Base-by-base conservation (phyloP, 2,329 filamentous ascomycete species). In the Xylariales sp. region DNA sequence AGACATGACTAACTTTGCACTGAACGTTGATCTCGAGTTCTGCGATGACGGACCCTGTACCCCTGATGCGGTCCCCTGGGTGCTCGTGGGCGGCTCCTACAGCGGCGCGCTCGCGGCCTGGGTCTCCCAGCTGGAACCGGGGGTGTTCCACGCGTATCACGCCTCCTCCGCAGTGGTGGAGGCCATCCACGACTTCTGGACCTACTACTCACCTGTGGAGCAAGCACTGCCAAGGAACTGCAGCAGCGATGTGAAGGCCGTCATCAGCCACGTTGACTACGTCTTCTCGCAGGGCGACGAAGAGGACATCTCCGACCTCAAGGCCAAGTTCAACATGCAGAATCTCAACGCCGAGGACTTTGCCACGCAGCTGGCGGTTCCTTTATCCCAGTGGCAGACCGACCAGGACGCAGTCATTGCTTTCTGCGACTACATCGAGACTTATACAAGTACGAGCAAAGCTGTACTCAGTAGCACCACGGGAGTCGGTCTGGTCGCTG, bases 61-160 rank as follows among this genome's bases (percentile, higher is more conserved):
- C 27, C 63, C 67, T 7, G 52, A 60, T 13, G 58, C 64, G 18
- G 66, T 69, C 12, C 70, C 72, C 0, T 76, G 72, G 72, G 62
- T 76, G n/a, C 54, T 72, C 21, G 56, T 67, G 16, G 72, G 72
- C 6, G 72, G 68, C 6, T 72, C 68, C 4, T 76, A 76, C 43
- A 66, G 66, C 21, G 72, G 72, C 24, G 70, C 68, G 6, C 57
- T 74, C 6, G 53, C 70, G 3, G 69, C 69, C 6, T 73, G 70
- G 69, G 64, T 60, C 10, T 65, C 64, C 17, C 59, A 63, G 12
- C 56, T 63, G 11, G 59, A 65, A 10, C 69, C 71, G 0, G 71
- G 69, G 18, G 68, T 66, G 6, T 67, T 71, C 50, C 72, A 68
- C 61, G 69, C 70, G 2, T 72, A 73, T 35, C 67, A 67, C 47